Conservation (phyloP, 805 yeast species). For the Sugiyamaella americana region DNA sequence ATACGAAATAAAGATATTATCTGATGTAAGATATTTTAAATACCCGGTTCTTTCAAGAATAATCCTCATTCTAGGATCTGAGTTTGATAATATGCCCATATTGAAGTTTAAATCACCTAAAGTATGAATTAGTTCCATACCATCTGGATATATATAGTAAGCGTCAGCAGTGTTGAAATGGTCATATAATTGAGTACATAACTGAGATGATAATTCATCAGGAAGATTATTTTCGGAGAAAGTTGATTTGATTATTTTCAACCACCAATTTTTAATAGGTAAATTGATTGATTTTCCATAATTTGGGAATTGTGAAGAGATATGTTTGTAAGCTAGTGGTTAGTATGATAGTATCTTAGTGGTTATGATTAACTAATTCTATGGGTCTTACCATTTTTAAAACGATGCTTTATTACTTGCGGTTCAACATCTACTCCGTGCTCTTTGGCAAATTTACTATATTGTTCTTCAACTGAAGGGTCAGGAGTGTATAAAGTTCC, state of each 20-base stretch:
- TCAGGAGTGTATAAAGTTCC: conserved; percentile 19
- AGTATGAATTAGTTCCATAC: conserved; percentile 1
- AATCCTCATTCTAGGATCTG: conserved; percentile 18
- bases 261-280: conserved; percentile 18
- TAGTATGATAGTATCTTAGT: neutral
- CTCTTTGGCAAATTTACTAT: conserved; percentile 9
- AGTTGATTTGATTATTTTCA: conserved; percentile 8
- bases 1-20: conserved; percentile 14
- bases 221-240: conserved; percentile 5
- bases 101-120: conserved; percentile 1
- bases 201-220: conserved; percentile 3
- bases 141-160: conserved; percentile 17
- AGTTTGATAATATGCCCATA: conserved; percentile 19
- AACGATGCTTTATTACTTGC: conserved; percentile 6
- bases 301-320: conserved; percentile 14
- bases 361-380: neutral
- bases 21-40: conserved; percentile 1
- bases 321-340: conserved; percentile 14
- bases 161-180: conserved; percentile 18
- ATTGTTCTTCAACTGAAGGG: conserved; percentile 17
- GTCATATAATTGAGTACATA: conserved; percentile 13
- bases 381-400: conserved; percentile 13
- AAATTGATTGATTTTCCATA: conserved; percentile 17
- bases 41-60: conserved; percentile 14
- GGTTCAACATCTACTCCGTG: conserved; percentile 13